phyloP scores from a whole-genome alignment of 495 filamentous ascomycete genomes.

The Neurospora sublineolata region DNA sequence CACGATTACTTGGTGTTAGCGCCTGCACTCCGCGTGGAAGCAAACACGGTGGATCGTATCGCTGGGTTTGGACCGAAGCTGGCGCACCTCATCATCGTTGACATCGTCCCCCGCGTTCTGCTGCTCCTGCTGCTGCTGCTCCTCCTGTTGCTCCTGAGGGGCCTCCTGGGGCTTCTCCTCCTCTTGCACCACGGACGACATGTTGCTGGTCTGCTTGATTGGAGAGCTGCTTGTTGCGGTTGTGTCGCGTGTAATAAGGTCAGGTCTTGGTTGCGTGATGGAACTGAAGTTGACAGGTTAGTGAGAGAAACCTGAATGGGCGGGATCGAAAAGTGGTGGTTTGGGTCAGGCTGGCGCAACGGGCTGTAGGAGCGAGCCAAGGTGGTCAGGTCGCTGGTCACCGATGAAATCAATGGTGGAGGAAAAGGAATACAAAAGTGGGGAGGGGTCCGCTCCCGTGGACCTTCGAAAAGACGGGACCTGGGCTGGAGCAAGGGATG shows the following conservation, averaged over 20 bases:
- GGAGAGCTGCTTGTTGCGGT: background rate
- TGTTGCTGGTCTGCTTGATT: background rate
- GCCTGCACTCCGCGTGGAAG: background rate
- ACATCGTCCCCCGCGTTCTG: slow-evolving; percentile 28
- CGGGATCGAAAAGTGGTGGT: background rate
- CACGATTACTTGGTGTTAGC: slow-evolving; percentile 5
- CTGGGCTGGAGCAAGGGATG: background rate
- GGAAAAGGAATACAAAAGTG: background rate
- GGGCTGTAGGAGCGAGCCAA: background rate
- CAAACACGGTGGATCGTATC: background rate
- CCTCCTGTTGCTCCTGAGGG: background rate
- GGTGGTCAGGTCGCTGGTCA: background rate
- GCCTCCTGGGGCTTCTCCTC: slow-evolving; percentile 20
- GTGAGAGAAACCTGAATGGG: background rate
- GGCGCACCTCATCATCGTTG: slow-evolving; percentile 36
- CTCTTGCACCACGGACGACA: slow-evolving; percentile 15
- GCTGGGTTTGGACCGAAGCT: background rate
- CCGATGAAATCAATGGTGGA: background rate
- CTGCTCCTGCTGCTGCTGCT: slow-evolving; percentile 9
- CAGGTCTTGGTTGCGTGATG: background rate
- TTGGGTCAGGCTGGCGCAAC: background rate
- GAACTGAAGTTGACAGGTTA: background rate
- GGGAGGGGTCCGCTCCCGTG: background rate
- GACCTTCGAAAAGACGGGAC: background rate
- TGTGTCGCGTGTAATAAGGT: background rate